A percentile compares a stretch with the other conserved stretches of the same genome.
phyloP scores from a whole-genome alignment of 1,284 basidiomycete species.

The Xanthoconium separans region DNA sequence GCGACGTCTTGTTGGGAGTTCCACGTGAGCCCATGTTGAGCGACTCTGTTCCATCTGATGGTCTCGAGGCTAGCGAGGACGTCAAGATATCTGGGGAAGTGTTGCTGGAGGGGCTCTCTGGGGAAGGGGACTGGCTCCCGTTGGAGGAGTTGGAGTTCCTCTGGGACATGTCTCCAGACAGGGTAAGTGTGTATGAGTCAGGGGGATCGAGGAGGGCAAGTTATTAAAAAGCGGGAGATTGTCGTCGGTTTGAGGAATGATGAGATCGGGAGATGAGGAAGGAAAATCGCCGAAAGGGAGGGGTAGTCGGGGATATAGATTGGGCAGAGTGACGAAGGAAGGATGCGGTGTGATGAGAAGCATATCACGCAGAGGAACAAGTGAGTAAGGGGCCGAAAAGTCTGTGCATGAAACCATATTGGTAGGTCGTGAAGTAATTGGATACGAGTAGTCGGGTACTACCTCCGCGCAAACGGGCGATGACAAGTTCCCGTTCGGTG shows the following conservation, averaged over 20 bases:
- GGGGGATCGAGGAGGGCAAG: constrained; percentile 16
- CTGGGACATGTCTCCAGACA: constrained; percentile 22
- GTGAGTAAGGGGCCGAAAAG: constrained; percentile 29
- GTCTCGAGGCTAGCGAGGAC: constrained; percentile 38
- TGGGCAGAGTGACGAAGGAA: constrained; percentile 27
- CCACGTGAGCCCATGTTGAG: constrained; percentile 39
- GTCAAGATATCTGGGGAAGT: constrained; percentile 42
- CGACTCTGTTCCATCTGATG: constrained; percentile 41
- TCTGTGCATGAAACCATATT: constrained; percentile 37
- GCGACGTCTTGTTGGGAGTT: constrained; percentile 49
- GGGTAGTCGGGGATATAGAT: constrained; percentile 33
- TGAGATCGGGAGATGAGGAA: constrained; percentile 26
- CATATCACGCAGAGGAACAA: constrained; percentile 15
- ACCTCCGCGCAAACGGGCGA: constrained; percentile 34
- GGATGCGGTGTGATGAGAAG: constrained; percentile 36
- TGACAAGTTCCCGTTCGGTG: constrained; percentile 27
- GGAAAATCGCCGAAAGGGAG: constrained; percentile 26
- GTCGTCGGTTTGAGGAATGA: constrained; percentile 21
- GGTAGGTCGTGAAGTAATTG: constrained; percentile 33
- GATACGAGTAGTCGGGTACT: constrained; percentile 30
- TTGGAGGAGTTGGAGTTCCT: constrained; percentile 34
- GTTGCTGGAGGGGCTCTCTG: constrained; percentile 38
- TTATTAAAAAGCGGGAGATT: constrained; percentile 30
- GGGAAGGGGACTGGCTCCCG: constrained; percentile 46
- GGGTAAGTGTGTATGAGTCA: constrained; percentile 15